Evolutionary conservation across 371 early-diverging fungal genomes (phyloP), one percentile per base, ranked within the genome.

Genomic region (Apophysomyces elegans): DNA sequence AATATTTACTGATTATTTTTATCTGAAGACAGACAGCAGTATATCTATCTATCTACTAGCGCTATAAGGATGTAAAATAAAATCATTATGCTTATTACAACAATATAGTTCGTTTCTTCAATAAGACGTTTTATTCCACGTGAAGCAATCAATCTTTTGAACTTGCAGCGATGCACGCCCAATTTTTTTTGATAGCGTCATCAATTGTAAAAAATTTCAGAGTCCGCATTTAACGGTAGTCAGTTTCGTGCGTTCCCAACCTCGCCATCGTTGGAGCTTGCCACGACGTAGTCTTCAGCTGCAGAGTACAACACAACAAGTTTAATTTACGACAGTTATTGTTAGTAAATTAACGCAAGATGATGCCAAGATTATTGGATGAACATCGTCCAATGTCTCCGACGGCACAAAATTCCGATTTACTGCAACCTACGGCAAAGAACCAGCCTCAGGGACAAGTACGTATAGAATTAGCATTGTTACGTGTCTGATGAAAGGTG

Each of bases 401-500:
- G 37, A 47, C 46, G 32, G 38, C 36, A 18, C 63, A 63, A 56
- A 50, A 26, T 18, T 63, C 36, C 37, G 63, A 63, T 41, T 54
- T 63, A 35, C 56, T 56, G 56, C 63, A 63, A 39, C 63, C 63
- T 9, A 63, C 35, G 11, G 63, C 63, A 4, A 63, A 50, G n/a
- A 63, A 63, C 14, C 63, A 63, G 47, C 63, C 63, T 21, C 63
- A 63, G 39, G 63, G 63, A 36, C 63, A 63, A 56, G 63, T 63
- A 63, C 6, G 41, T 50, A 50, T 50, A 21, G 21, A 16, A 21
- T 18, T 9, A 9, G 7, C 21, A 26, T 21, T 21, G 21, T 21
- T n/a, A 4, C 54, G 2, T 50, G 54, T 50, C 9, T 21, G 54
- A 50, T 50, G 35, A 21, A 8, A 21, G 54, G 8, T 8, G 16